Evolutionary conservation across 108 stramenopile species (phyloP).

Genomic region (Cyclotella baltica): DNA sequence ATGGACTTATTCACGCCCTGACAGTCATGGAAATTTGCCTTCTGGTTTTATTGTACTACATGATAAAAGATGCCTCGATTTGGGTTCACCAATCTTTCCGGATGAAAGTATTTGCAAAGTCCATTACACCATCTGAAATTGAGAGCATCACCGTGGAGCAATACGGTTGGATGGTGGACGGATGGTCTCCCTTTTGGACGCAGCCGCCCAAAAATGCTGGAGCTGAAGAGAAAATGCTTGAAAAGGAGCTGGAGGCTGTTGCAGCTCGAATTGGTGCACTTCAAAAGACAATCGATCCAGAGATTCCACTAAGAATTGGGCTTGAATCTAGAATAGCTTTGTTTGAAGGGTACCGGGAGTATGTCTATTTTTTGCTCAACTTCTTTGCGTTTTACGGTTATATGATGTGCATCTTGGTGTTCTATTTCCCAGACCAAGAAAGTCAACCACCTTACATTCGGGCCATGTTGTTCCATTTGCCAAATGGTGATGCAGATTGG

Average conservation of each 20-base stretch:
- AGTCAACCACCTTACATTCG: slow-evolving; percentile 60
- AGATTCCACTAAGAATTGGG: slow-evolving; percentile 29
- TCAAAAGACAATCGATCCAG: slow-evolving; percentile 35
- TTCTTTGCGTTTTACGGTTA: slow-evolving; percentile 89
- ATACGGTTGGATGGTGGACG: slow-evolving; percentile 51
- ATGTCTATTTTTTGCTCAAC: slow-evolving; percentile 82
- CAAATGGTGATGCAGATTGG: slow-evolving; percentile 84
- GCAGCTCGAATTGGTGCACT: slow-evolving; percentile 23
- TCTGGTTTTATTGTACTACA: slow-evolving; percentile 76
- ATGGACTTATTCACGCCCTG: slow-evolving; percentile 83
- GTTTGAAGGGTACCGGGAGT: slow-evolving; percentile 80
- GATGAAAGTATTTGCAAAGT: slow-evolving; percentile 58
- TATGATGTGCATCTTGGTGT: slow-evolving; percentile 65
- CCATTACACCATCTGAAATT: slow-evolving; percentile 20
- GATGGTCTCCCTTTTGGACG: slow-evolving; percentile 81
- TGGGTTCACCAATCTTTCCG: slow-evolving; percentile 46
- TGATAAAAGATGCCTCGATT: slow-evolving; percentile 67
- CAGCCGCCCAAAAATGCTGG: slow-evolving; percentile 8
- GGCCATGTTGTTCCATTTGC: slow-evolving; percentile 58
- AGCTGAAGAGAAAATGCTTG: slow-evolving; percentile 41
- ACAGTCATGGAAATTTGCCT: slow-evolving; percentile 80
- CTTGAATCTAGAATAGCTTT: slow-evolving; percentile 36
- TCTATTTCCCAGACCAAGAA: slow-evolving; percentile 70
- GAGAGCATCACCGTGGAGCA: slow-evolving; percentile 44
- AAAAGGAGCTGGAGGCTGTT: slow-evolving; percentile 57